phyloP scores from a whole-genome alignment of 306 rosid species.

The Fagus sylvatica region DNA sequence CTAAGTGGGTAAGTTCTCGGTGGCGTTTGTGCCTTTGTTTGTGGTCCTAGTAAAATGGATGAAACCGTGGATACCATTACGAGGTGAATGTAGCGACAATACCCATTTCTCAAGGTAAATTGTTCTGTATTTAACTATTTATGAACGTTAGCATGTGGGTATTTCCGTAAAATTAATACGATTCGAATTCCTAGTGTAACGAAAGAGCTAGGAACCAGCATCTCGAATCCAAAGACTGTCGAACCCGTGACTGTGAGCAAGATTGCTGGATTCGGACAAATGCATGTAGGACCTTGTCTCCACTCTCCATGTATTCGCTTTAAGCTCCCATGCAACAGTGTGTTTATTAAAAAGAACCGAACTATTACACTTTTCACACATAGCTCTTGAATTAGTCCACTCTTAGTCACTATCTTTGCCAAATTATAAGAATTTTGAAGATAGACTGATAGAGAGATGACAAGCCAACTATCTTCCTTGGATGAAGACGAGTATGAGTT shows the following conservation, averaged over 20 bases:
- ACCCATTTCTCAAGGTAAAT: neutral
- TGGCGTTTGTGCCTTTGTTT: neutral
- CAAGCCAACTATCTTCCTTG: constrained; percentile 6
- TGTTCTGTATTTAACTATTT: neutral
- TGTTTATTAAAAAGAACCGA: neutral
- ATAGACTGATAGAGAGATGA: constrained; percentile 8
- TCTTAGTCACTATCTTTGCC: neutral
- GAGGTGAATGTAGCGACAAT: neutral
- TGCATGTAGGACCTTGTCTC: neutral
- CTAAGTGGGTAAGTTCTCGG: neutral
- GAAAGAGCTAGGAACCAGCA: constrained; percentile 22
- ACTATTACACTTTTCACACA: neutral
- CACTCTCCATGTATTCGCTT: neutral
- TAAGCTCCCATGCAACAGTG: constrained; percentile 1
- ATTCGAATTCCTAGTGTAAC: neutral
- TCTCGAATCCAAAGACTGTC: neutral
- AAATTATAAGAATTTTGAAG: neutral
- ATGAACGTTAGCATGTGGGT: neutral
- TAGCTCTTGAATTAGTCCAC: neutral
- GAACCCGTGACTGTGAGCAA: neutral
- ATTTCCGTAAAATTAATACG: neutral
- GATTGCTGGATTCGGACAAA: neutral
- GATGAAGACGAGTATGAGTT: constrained; percentile 28
- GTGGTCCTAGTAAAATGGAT: neutral
- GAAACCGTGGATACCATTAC: neutral